Evolutionary conservation across 192 early-diverging fungal genomes (phyloP).

Genomic region (Rhizoclosmatium sp.): DNA sequence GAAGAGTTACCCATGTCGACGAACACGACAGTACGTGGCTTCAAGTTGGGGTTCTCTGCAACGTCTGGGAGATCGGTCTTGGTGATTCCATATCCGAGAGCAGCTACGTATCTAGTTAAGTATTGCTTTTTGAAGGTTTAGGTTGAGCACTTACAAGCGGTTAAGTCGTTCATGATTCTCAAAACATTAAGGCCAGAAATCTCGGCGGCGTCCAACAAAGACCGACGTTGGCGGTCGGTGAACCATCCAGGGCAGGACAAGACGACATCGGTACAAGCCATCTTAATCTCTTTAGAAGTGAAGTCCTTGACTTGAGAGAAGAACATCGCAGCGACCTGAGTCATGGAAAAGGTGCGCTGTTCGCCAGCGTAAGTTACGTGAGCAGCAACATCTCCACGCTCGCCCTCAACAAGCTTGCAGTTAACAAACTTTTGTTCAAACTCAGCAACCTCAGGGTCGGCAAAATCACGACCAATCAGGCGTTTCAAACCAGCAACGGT

Average conservation of each 20-base stretch:
- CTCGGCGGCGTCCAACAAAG: conserved; percentile 85
- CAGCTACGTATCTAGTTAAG: conserved; percentile 52
- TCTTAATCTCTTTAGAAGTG: conserved; percentile 80
- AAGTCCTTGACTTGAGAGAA: conserved; percentile 91
- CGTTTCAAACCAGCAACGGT: conserved; percentile 92
- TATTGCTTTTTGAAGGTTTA: neutral
- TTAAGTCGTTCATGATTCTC: conserved; percentile 91
- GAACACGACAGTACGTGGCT: conserved; percentile 89
- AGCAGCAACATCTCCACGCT: conserved; percentile 78
- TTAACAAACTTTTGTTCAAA: conserved; percentile 87
- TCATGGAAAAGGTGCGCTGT: conserved; percentile 78
- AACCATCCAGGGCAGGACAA: conserved; percentile 96
- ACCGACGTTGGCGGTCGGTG: conserved; percentile 90
- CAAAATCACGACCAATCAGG: conserved; percentile 83
- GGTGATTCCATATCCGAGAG: conserved; percentile 98
- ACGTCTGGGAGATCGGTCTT: conserved; percentile 94
- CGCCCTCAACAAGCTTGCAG: conserved; percentile 81
- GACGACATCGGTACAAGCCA: conserved; percentile 90
- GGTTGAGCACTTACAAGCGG: conserved; percentile 63
- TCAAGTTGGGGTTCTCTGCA: conserved; percentile 63
- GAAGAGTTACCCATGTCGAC: conserved; percentile 94
- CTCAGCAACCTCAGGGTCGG: conserved; percentile 83
- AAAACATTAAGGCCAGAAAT: conserved; percentile 91
- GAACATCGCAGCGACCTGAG: conserved; percentile 95
- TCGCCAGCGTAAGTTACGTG: conserved; percentile 81